Conservation (phyloP, 257 asterid genomes). For the Gentiana straminea region DNA sequence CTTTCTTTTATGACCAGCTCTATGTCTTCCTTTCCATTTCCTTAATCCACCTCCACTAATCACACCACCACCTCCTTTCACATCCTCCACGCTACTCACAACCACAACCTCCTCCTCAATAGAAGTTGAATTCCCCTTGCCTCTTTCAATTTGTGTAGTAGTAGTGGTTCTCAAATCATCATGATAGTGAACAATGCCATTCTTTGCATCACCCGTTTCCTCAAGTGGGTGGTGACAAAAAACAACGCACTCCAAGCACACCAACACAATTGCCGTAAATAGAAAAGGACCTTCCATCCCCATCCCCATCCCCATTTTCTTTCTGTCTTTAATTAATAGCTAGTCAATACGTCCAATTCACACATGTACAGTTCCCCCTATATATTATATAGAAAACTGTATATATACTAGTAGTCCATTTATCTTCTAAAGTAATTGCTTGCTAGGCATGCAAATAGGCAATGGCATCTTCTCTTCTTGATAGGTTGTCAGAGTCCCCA, state of each 20-base stretch:
- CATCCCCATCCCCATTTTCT: no score
- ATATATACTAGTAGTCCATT: no score
- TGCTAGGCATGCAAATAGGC: neutral
- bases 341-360: no score
- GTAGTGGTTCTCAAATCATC: neutral
- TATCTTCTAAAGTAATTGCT: slow-evolving; percentile 5
- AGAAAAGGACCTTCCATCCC: slow-evolving; percentile 6
- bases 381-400: no score
- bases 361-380: no score
- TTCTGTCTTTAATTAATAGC: no score
- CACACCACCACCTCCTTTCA: neutral
- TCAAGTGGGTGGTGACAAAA: slow-evolving; percentile 11
- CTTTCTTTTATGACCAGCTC: neutral
- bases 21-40: slow-evolving; percentile 9
- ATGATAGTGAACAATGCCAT: slow-evolving; percentile 3
- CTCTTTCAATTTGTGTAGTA: neutral
- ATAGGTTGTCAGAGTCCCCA: slow-evolving; percentile 14
- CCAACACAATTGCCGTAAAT: slow-evolving; percentile 14
- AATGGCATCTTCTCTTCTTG: neutral
- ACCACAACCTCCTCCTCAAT: slow-evolving; percentile 6
- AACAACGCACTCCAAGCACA: slow-evolving; percentile 18
- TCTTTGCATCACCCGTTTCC: slow-evolving; percentile 4
- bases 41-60: slow-evolving; percentile 7
- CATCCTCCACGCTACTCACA: slow-evolving; percentile 6
- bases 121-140: slow-evolving; percentile 13